Evolutionary conservation across 2,329 filamentous ascomycete species (phyloP), one percentile per base, ranked within the genome.

Genomic region (Cercospora berteroae): DNA sequence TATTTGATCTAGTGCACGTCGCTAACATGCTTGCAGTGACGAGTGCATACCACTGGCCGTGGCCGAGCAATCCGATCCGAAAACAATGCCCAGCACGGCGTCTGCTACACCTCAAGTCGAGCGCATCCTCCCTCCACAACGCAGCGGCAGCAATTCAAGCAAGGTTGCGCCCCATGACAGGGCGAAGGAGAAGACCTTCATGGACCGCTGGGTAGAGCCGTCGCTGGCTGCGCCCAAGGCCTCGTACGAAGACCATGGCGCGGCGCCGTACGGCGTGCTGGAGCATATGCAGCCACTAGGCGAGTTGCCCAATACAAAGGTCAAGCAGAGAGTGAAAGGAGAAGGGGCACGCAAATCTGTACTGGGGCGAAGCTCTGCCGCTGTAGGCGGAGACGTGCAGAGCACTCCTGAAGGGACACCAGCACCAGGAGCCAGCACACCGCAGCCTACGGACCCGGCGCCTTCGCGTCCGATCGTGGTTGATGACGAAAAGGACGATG

Each of bases 251-350:
- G 92, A 96, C 72, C 83, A 86, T 77, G 91, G 90, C 55, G 85
- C 95, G 72, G 83, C 90, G 74, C 85, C 90, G 59, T 87, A 74
- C 60, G 91, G 91, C 70, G 91, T 96, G 18, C 83, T 96, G 67
- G 89, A 92, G 79, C 89, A 89, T 74, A 96, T 96, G 93, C 89
- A 89, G 63, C 89, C 93, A 27, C 81, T 97, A 65, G 93, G 93
- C 48, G 85, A 88, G 64, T 83, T 89, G 72, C 93, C 93, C 12
- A 85, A 84, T 23, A 80, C 85, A 58, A 85, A 87, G 76, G 82
- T 88, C 71, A 87, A 88, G 80, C 82, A 83, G 69, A 83, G 84
- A 71, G 77, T 84, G 67, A 85, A 83, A 74, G 77, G 78, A 31
- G 80, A 82, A 60, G 79, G 78, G 56, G 77, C 79, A 23, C 79